These are phyloP conservation scores for Aspergillus proliferans DNA, from an alignment of 2,329 filamentous ascomycete genomes.

Conservation along the genomic window DNA sequence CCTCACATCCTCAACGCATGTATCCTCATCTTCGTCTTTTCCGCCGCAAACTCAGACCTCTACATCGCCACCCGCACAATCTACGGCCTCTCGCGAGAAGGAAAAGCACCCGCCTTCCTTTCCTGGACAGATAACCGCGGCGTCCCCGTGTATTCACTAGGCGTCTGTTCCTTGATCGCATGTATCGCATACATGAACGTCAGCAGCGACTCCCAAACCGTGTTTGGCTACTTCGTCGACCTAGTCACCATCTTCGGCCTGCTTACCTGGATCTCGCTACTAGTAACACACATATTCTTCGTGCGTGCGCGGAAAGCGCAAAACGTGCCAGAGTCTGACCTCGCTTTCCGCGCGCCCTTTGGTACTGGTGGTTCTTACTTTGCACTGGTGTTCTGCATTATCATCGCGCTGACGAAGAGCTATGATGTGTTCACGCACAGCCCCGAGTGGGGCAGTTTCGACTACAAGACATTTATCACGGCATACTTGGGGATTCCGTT, in stretches of 20 bases:
- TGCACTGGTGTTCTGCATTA: constrained; percentile 62
- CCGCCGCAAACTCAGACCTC: constrained; percentile 68
- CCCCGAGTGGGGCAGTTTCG: constrained; percentile 50
- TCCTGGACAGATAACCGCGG: constrained; percentile 64
- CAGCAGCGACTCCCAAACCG: constrained; percentile 48
- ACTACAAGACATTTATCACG: constrained; percentile 71
- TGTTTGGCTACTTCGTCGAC: constrained; percentile 63
- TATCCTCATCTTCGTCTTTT: constrained; percentile 70
- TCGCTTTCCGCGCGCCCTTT: constrained; percentile 64
- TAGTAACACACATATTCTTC: constrained; percentile 63
- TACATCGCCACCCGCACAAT: constrained; percentile 70
- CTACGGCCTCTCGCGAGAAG: constrained; percentile 65
- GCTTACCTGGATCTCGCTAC: constrained; percentile 61
- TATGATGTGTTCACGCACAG: constrained; percentile 61
- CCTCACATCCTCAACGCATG: constrained; percentile 66
- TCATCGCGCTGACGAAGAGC: constrained; percentile 78
- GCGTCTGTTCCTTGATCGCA: constrained; percentile 55
- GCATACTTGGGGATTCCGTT: constrained; percentile 72
- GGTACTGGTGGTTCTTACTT: constrained; percentile 63
- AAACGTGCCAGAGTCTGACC: constrained; percentile 47
- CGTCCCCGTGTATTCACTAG: constrained; percentile 63
- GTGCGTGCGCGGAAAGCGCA: constrained; percentile 58
- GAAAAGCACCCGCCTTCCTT: constrained; percentile 66
- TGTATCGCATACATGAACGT: constrained; percentile 66
- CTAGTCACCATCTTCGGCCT: constrained; percentile 62